phyloP scores from a whole-genome alignment of 495 filamentous ascomycete species.

The Hapsidospora chrysogenum region DNA sequence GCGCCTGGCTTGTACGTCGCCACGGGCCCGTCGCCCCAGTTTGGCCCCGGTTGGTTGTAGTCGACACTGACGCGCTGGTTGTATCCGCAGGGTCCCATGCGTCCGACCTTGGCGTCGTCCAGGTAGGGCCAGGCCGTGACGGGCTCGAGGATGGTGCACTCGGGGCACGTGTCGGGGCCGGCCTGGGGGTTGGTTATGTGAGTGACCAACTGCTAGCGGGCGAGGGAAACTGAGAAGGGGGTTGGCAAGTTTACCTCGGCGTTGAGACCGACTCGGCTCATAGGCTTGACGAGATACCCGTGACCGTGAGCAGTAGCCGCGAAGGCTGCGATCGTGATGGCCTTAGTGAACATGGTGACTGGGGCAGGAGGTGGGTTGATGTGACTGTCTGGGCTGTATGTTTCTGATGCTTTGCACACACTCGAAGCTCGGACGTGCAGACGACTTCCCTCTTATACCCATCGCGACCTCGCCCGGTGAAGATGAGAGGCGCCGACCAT shows the following conservation, averaged over 20 bases:
- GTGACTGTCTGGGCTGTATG: too few species aligned
- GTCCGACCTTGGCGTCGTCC: constrained; percentile 25
- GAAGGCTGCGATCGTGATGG: neutral
- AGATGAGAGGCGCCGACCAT: too few species aligned
- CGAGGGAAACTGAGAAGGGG: neutral
- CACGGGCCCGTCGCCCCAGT: constrained; percentile 29
- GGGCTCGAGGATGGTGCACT: constrained; percentile 40
- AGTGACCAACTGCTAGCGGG: neutral
- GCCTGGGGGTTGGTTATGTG: constrained; percentile 20
- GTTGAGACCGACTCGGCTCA: neutral
- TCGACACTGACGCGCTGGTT: constrained; percentile 37
- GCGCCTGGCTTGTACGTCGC: constrained; percentile 29
- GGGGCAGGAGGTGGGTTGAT: too few species aligned
- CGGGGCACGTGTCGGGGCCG: constrained; percentile 34
- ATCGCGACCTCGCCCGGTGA: too few species aligned
- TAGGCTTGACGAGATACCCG: neutral
- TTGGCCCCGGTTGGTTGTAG: constrained; percentile 30
- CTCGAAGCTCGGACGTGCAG: too few species aligned
- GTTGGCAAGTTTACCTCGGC: neutral
- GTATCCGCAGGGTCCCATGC: constrained; percentile 38
- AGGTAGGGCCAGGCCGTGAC: constrained; percentile 34
- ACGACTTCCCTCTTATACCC: too few species aligned
- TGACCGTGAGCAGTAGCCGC: neutral
- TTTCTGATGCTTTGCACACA: too few species aligned
- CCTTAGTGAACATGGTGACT: neutral